phyloP scores from a whole-genome alignment of 345 rosid species.

The Sonneratia caseolaris region DNA sequence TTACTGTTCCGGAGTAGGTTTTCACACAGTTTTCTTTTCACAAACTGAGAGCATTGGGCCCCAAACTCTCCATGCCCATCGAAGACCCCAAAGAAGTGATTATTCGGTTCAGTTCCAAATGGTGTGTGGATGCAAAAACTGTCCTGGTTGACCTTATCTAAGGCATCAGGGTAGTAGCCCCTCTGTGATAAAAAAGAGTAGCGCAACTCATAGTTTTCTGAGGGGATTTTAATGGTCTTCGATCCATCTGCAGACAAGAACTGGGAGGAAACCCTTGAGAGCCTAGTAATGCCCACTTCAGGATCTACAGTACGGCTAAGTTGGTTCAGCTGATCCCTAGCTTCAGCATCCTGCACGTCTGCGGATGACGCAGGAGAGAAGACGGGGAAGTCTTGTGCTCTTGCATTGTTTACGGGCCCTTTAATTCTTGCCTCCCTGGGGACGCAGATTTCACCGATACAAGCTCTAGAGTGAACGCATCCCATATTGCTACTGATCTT shows the following conservation, averaged over 20 bases:
- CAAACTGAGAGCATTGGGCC: slow-evolving; percentile 89
- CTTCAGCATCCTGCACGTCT: slow-evolving; percentile 36
- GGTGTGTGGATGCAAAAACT: slow-evolving; percentile 95
- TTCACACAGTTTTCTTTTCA: slow-evolving; percentile 65
- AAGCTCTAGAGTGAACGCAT: slow-evolving; percentile 84
- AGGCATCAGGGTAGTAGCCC: slow-evolving; percentile 93
- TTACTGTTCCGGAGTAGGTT: slow-evolving; percentile 60
- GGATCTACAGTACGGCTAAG: slow-evolving; percentile 30
- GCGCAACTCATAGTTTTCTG: slow-evolving; percentile 48
- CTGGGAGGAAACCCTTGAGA: slow-evolving; percentile 89
- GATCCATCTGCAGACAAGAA: slow-evolving; percentile 89
- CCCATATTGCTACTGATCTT: slow-evolving; percentile 39
- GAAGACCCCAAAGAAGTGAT: slow-evolving; percentile 90
- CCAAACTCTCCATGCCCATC: slow-evolving; percentile 97
- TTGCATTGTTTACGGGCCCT: slow-evolving; percentile 14
- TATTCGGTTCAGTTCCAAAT: slow-evolving; percentile 53
- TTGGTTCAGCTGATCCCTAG: slow-evolving; percentile 40
- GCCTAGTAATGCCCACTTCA: slow-evolving; percentile 64
- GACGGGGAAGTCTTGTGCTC: slow-evolving; percentile 35
- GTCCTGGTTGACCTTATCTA: slow-evolving; percentile 94
- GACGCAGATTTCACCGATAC: slow-evolving; percentile 81
- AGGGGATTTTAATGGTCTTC: slow-evolving; percentile 49
- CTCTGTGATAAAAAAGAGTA: slow-evolving; percentile 81
- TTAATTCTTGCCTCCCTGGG: slow-evolving; percentile 49
- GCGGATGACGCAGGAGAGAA: slow-evolving; percentile 38